A percentile compares a stretch with the other conserved stretches of the same genome.
phyloP scores from a whole-genome alignment of 768 basidiomycete genomes.

The Hypholoma sublateritium region DNA sequence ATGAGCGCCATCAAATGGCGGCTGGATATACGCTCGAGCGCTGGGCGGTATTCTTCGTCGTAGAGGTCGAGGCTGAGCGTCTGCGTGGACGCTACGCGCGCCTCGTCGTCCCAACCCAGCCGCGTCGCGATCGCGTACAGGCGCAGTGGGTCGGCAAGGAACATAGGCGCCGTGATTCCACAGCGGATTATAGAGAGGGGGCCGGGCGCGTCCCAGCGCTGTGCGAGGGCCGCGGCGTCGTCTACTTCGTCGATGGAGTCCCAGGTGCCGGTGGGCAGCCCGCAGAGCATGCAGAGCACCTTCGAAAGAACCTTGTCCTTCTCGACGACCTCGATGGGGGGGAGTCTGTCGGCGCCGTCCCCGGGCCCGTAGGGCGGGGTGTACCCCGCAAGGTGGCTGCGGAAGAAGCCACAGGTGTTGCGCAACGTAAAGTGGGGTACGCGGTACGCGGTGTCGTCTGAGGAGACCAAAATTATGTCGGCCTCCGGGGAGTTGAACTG shows the following conservation, averaged over 20 bases:
- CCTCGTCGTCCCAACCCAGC: constrained; percentile 46
- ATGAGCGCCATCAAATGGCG: constrained; percentile 36
- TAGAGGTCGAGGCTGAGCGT: constrained; percentile 42
- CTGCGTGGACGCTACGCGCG: constrained; percentile 37
- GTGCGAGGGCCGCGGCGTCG: constrained; percentile 37
- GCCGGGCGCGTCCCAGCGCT: constrained; percentile 46
- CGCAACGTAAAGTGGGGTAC: constrained; percentile 58
- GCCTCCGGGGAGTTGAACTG: constrained; percentile 34
- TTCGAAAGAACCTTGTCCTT: constrained; percentile 34
- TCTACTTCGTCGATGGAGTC: constrained; percentile 40
- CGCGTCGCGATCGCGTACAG: constrained; percentile 45
- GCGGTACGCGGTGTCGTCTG: constrained; percentile 50
- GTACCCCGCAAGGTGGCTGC: constrained; percentile 44
- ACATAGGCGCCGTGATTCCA: constrained; percentile 38
- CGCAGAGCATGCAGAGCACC: constrained; percentile 40
- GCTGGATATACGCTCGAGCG: constrained; percentile 34
- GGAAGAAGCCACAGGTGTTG: constrained; percentile 58
- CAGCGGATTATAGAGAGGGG: constrained; percentile 42
- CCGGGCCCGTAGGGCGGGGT: constrained; percentile 3
- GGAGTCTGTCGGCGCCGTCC: constrained; percentile 15
- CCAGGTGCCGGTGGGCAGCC: constrained; percentile 39
- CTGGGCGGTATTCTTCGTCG: constrained; percentile 27
- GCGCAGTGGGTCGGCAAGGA: constrained; percentile 45
- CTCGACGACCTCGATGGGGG: constrained; percentile 29
- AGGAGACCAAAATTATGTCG: constrained; percentile 37